These are phyloP conservation scores for Candida nitratophila DNA, from an alignment of 805 yeast species.

Conservation along the genomic window DNA sequence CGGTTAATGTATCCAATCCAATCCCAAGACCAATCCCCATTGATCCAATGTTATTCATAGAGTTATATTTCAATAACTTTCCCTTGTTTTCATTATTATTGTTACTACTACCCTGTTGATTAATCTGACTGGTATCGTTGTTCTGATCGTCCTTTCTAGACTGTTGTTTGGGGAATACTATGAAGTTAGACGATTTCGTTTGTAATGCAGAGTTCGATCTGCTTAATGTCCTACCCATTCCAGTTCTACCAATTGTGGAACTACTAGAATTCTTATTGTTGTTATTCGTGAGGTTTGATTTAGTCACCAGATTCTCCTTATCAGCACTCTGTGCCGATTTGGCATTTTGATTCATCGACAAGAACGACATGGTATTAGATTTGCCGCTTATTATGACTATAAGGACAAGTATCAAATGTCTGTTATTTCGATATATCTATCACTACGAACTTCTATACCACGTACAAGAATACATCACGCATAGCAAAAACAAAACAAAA, in stretches of 20 bases:
- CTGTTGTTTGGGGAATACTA: neutral
- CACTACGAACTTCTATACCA: too few species aligned
- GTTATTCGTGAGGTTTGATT: neutral
- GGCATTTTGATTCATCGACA: too few species aligned
- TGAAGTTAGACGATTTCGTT: neutral
- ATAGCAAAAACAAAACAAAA: too few species aligned
- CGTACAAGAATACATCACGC: too few species aligned
- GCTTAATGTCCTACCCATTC: neutral
- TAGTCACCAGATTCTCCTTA: constrained; percentile 13
- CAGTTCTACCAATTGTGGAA: neutral
- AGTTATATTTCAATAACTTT: neutral
- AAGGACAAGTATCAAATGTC: too few species aligned
- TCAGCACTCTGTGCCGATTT: constrained; percentile 1
- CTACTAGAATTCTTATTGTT: neutral
- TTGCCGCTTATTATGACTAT: too few species aligned
- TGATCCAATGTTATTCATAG: neutral
- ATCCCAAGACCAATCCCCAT: neutral
- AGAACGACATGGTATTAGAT: too few species aligned
- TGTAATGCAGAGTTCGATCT: neutral
- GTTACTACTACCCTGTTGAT: neutral
- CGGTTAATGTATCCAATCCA: neutral
- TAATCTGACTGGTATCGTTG: neutral
- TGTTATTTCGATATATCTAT: too few species aligned
- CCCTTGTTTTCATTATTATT: neutral
- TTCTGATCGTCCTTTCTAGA: neutral